phyloP scores from a whole-genome alignment of 495 filamentous ascomycete genomes.

The Hypoxylon fuscum region DNA sequence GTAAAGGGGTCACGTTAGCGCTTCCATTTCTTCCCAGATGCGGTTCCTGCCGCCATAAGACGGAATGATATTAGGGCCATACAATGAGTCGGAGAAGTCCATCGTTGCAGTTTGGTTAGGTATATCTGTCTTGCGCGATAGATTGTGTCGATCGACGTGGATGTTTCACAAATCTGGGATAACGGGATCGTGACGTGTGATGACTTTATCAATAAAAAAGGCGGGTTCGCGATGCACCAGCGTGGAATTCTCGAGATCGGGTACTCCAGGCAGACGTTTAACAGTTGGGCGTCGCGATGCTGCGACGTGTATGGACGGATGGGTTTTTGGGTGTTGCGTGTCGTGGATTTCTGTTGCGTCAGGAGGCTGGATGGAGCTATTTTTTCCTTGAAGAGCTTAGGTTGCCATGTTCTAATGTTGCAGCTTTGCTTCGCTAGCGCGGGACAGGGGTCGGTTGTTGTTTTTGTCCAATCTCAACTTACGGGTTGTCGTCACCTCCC shows the following conservation, averaged over 20 bases:
- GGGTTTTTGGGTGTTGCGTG: constrained; percentile 8
- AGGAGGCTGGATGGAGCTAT: constrained; percentile 26
- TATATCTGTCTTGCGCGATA: constrained; percentile 1
- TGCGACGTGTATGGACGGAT: constrained; percentile 17
- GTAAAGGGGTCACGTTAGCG: constrained; percentile 32
- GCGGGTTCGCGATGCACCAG: constrained; percentile 9
- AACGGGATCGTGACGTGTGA: neutral
- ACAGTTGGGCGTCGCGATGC: neutral
- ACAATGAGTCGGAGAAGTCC: constrained; percentile 60
- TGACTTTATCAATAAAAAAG: too few relatives aligned
- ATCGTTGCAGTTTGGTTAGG: constrained; percentile 39
- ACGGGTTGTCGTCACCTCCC: too few relatives aligned
- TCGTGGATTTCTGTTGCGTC: constrained; percentile 12
- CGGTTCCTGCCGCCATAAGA: neutral
- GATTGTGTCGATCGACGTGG: neutral
- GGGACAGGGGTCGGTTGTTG: neutral
- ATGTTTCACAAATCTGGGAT: neutral
- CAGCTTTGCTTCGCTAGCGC: neutral
- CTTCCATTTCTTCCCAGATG: neutral
- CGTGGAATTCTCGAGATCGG: constrained; percentile 1
- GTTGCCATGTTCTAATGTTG: too few relatives aligned
- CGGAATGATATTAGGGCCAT: constrained; percentile 17
- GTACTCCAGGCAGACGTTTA: constrained; percentile 22
- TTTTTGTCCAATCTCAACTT: too few relatives aligned
- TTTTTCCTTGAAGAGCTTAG: neutral